Conservation (phyloP, 768 basidiomycete species). For the Obba rivulosa region DNA sequence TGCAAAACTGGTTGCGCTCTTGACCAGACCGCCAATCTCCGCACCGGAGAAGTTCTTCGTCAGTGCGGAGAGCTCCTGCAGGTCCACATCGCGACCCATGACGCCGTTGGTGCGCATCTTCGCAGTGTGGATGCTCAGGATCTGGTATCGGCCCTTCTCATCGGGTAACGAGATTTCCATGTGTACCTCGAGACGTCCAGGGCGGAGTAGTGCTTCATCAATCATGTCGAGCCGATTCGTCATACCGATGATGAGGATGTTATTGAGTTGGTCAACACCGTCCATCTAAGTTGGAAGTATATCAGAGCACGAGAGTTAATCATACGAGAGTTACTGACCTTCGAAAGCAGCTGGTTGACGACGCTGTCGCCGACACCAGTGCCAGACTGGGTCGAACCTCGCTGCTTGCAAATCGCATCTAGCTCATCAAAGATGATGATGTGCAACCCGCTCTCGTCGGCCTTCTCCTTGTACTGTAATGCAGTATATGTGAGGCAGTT, state of each 20-base stretch:
- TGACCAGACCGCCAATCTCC: conserved; percentile 92
- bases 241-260: conserved; percentile 99
- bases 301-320: not conserved
- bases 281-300: conserved; percentile 67
- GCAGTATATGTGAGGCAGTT: not conserved
- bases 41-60: conserved; percentile 99
- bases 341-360: conserved; percentile 96
- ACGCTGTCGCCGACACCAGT: conserved; percentile 99
- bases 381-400: conserved; percentile 85
- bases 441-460: conserved; percentile 93
- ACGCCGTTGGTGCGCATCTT: conserved; percentile 93
- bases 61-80: conserved; percentile 69
- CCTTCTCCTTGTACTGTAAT: conserved; percentile 88
- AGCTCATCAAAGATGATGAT: conserved; percentile 99
- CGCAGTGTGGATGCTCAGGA: conserved; percentile 89
- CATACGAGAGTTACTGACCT: conserved; percentile 43
- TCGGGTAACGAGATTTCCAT: conserved; percentile 99
- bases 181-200: conserved; percentile 97
- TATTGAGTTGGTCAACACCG: conserved; percentile 97
- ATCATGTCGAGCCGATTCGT: conserved; percentile 99
- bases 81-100: conserved; percentile 82
- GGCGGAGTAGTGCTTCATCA: conserved; percentile 94
- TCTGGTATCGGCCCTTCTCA: conserved; percentile 87
- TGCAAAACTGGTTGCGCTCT: conserved; percentile 97
- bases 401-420: conserved; percentile 98